phyloP scores from a whole-genome alignment of 1,139 yeast genomes.

The Candida pseudoviswanathii region DNA sequence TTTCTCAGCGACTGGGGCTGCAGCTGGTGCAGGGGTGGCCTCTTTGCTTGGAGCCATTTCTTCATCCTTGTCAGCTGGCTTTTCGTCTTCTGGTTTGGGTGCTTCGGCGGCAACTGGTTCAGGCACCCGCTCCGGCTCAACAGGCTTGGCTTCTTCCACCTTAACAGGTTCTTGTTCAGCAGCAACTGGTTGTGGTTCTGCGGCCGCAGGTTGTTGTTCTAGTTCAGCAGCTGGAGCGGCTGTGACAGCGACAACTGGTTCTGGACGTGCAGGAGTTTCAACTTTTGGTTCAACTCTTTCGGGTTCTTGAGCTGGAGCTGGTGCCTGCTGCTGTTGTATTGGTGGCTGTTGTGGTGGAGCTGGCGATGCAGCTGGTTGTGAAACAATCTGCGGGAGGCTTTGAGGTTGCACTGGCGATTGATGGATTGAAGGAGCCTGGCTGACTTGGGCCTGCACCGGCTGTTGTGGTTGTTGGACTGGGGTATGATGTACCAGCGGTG shows the following conservation, averaged over 20 bases:
- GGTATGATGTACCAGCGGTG: not conserved
- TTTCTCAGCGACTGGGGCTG: constrained; percentile 4
- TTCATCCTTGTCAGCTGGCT: not conserved
- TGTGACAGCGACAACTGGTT: not conserved
- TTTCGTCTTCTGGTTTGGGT: not conserved
- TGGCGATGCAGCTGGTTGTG: constrained; percentile 1
- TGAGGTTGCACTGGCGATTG: constrained; percentile 2
- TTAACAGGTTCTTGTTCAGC: not conserved
- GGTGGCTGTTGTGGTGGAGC: constrained; percentile 5
- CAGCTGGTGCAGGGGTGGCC: not conserved
- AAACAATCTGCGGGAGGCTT: not conserved
- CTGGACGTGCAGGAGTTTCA: not conserved
- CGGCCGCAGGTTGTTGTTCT: not conserved
- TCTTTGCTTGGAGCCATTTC: not conserved
- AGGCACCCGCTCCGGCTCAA: not conserved
- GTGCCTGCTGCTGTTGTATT: constrained; percentile 3
- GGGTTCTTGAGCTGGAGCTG: constrained; percentile 8
- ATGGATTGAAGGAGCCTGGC: constrained; percentile 1
- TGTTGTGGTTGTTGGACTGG: constrained; percentile 2
- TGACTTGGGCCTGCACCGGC: constrained; percentile 2
- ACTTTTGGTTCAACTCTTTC: constrained; percentile 1
- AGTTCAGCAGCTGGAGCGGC: not conserved
- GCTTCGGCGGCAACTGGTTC: not conserved
- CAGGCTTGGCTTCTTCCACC: not conserved
- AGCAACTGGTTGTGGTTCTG: not conserved